Conservation (phyloP, 2,329 filamentous ascomycete species). For the Raffaelea deltoideospora region DNA sequence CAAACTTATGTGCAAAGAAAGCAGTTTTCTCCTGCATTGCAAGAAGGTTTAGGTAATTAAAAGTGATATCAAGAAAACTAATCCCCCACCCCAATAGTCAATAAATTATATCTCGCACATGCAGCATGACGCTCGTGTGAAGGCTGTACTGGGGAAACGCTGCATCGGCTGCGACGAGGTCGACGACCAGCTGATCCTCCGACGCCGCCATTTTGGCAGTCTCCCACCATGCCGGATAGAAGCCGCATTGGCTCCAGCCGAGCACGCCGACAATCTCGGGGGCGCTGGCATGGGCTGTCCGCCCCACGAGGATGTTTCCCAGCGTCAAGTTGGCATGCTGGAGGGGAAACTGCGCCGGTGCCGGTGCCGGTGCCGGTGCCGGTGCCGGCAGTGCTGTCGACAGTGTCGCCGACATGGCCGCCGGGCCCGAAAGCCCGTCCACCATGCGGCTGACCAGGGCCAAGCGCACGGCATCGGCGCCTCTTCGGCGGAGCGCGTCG, state of each 20-base stretch:
- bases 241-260: constrained; percentile 5
- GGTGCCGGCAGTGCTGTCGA: too few relatives aligned
- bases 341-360: not conserved
- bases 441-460: constrained; percentile 3
- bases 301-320: constrained; percentile 4
- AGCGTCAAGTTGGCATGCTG: constrained; percentile 6
- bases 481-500: not conserved
- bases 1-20: too few relatives aligned
- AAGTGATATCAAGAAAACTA: too few relatives aligned
- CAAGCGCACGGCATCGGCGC: not conserved
- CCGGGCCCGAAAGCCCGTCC: not conserved
- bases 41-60: too few relatives aligned
- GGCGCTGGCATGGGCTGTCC: not conserved
- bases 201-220: constrained; percentile 5
- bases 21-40: too few relatives aligned
- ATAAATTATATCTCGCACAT: constrained; percentile 5
- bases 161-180: not conserved
- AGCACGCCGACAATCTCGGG: constrained; percentile 4
- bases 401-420: not conserved
- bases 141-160: constrained; percentile 1
- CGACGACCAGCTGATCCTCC: constrained; percentile 3
- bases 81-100: not conserved
- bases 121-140: constrained; percentile 4
- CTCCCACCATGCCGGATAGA: constrained; percentile 8
- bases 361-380: not conserved